Evolutionary conservation across 2,329 filamentous ascomycete species (phyloP), one percentile per base, ranked within the genome.

Genomic region (Penicillium crustosum): DNA sequence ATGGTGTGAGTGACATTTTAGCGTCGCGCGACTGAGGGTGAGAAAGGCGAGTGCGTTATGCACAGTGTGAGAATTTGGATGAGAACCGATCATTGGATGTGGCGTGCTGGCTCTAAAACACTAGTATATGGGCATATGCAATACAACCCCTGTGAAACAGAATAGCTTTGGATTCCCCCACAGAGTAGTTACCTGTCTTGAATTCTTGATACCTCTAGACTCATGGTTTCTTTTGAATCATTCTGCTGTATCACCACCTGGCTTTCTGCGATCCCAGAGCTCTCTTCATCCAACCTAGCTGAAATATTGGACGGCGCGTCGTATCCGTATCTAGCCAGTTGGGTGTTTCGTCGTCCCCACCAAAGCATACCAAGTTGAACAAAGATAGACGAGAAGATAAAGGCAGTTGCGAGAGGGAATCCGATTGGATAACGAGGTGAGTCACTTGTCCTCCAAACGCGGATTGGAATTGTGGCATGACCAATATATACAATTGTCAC

Each of bases 391-490:
- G 33, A 52, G 25, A 57, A 57, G 9, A 44, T 57, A 42, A 63
- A 65, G 15, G 57, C 61, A 19, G 61, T 61, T 4, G 63, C 56
- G 10, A 65, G 53, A 1, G 63, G 63, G 21, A 65, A 62, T 17
- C 63, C 63, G 43, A 65, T 52, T 21, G 63, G 61, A 53, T 65
- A 64, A 1, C 42, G 57, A 12, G 61, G 61, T 17, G 61, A 60
- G 51, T 65, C 61, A n/a, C 53, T 54, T 0, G 60, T 62, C 50
- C 56, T 53, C 63, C 63, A 65, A 41, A 52, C 60, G 13, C 60
- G 55, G 29, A 65, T 60, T 12, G 63, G 61, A 36, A 65, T 64
- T 17, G 61, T 62, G n/a, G 61, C 63, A 55, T 65, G 61, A 43
- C 61, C 55, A 29, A 62, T 49, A 38, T 65, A 65, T 27, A 64